Conservation (phyloP, 352 stramenopile species). For the Phytophthora foliorum region DNA sequence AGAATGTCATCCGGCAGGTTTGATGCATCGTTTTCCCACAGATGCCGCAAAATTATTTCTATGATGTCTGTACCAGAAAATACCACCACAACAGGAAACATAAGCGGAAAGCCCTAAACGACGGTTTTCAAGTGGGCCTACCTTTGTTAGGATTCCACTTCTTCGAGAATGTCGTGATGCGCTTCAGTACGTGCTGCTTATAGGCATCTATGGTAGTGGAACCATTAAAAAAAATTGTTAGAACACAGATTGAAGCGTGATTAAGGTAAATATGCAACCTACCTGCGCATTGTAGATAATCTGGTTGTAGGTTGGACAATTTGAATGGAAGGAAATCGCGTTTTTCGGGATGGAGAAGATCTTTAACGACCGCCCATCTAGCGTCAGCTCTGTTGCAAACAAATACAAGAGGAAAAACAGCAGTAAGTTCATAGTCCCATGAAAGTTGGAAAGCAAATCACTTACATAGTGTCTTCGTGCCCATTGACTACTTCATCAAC, state of each 20-base stretch:
- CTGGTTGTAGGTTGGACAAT: slow-evolving; percentile 3
- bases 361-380: slow-evolving; percentile 58
- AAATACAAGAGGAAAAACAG: slow-evolving; percentile 1
- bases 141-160: slow-evolving; percentile 42
- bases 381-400: slow-evolving; percentile 38
- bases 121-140: slow-evolving; percentile 4
- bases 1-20: slow-evolving; percentile 23
- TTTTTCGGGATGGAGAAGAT: slow-evolving; percentile 50
- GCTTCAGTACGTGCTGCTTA: slow-evolving; percentile 45
- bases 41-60: slow-evolving; percentile 41
- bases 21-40: slow-evolving; percentile 36
- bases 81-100: neutral
- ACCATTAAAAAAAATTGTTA: neutral
- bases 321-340: slow-evolving; percentile 53
- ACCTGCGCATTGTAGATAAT: slow-evolving; percentile 31
- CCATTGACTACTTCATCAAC: slow-evolving; percentile 1
- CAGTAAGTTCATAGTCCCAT: neutral
- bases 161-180: slow-evolving; percentile 47
- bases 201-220: slow-evolving; percentile 31
- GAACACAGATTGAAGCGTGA: neutral
- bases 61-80: slow-evolving; percentile 40
- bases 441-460: neutral
- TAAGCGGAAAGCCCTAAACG: neutral
- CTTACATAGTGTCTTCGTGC: slow-evolving; percentile 35
- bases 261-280: slow-evolving; percentile 12